Percentiles rank a stretch among this genome's conserved stretches.
phyloP scores from a whole-genome alignment of 306 rosid genomes.

The Argentina anserina region DNA sequence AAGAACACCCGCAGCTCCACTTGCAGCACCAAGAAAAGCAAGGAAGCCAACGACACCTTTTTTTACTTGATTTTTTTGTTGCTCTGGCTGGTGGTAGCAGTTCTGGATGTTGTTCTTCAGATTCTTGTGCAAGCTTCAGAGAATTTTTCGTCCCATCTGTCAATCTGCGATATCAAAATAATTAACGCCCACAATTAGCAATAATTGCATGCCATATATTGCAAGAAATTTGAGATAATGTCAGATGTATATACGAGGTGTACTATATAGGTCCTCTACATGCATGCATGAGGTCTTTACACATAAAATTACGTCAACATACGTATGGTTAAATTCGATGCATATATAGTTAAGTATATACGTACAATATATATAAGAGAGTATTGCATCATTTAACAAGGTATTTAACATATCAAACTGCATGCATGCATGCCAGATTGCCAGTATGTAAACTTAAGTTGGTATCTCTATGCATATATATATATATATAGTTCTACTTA shows the following conservation, averaged over 20 bases:
- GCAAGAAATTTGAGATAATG: no score
- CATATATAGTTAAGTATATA: not conserved
- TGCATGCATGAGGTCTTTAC: not conserved
- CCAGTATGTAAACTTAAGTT: not conserved
- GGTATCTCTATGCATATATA: not conserved
- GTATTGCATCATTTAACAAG: not conserved
- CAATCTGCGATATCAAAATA: not conserved
- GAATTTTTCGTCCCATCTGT: conserved; percentile 3
- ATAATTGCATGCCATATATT: no score
- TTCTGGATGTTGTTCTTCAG: conserved; percentile 14
- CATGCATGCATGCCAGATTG: conserved; percentile 3
- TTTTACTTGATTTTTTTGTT: conserved; percentile 15
- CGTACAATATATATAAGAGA: conserved; percentile 4
- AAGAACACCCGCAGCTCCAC: conserved; percentile 18
- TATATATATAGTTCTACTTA: not conserved
- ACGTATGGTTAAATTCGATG: not conserved
- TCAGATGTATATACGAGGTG: no score
- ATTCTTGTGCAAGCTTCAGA: conserved; percentile 1
- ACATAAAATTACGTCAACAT: not conserved
- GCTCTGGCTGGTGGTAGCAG: conserved; percentile 9
- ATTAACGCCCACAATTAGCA: no score
- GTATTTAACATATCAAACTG: not conserved
- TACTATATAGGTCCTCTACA: no score
- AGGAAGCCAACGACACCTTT: conserved; percentile 24
- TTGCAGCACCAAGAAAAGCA: conserved; percentile 31